Base-by-base conservation (phyloP, 495 filamentous ascomycete species). In the Penicillium cosmopolitanum region DNA sequence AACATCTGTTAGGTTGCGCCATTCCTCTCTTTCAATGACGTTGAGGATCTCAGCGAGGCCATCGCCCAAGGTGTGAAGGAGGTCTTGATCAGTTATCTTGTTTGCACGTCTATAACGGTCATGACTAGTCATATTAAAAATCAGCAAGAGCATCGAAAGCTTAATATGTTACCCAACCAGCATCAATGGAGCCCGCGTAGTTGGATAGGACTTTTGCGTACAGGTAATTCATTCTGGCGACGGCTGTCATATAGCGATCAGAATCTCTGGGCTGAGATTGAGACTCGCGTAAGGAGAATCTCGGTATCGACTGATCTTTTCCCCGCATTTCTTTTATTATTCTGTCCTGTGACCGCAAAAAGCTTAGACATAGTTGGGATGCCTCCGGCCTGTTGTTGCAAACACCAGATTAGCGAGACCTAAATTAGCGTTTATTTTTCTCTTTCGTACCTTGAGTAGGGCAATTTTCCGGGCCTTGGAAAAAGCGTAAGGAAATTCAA, bases 191-290 rank as follows among this genome's bases (percentile, higher is more conserved):
- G 25, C 25, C 25, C 5, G 25, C 25, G 10, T 38, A 15, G 35
- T 38, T 38, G 35, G 10, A 38, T n/a, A 43, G 40, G 12, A 18
- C n/a, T 16, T 43, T 23, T 23, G 54, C 61, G 28, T 55, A 67
- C 38, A 84, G 63, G 58, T 72, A 83, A 53, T 83, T 83, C 68
- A 81, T 78, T 21, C 81, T 65, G 10, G 80, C 75, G 9, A 82
- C 65, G 5, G 66, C 78, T 3, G 64, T 56, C 12, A 63, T 51
- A 38, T 68, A 57, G 0, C 75, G 66, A 34, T 68, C 62, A 6
- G 73, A 75, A 23, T 53, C 64, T 15, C 73, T 74, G 6, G 61
- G 42, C 34, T 73, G 54, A 13, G 64, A 63, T 42, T 73, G 71
- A 48, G 56, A 53, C 57, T 75, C 71, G 19, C 60, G 57, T 11